Conservation (phyloP, 495 filamentous ascomycete genomes). For the Polyplosphaeria fusca region DNA sequence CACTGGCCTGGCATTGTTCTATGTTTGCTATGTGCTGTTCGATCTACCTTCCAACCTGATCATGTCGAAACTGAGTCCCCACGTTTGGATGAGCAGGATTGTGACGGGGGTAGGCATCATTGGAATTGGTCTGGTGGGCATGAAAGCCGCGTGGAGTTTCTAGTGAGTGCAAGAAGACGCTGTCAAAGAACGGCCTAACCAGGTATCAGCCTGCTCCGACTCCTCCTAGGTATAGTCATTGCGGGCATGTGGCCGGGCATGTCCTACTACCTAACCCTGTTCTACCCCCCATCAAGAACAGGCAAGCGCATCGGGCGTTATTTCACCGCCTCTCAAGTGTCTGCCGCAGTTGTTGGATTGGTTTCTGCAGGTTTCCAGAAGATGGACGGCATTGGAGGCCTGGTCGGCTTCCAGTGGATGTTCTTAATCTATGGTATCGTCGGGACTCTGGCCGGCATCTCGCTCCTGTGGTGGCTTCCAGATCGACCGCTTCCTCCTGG, state of each 20-base stretch:
- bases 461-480: constrained; percentile 83
- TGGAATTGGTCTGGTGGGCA: constrained; percentile 75
- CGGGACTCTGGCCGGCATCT: constrained; percentile 64
- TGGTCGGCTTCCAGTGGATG: constrained; percentile 93
- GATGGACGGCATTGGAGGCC: constrained; percentile 74
- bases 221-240: constrained; percentile 81
- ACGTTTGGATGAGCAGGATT: constrained; percentile 91
- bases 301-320: constrained; percentile 87
- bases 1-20: constrained; percentile 80
- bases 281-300: constrained; percentile 82
- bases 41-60: constrained; percentile 86
- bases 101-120: constrained; percentile 83
- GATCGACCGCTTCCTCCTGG: constrained; percentile 75
- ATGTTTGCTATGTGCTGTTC: constrained; percentile 85
- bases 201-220: constrained; percentile 63
- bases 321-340: constrained; percentile 85
- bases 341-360: constrained; percentile 82
- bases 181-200: neutral
- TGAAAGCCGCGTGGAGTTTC: constrained; percentile 78
- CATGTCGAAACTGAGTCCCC: constrained; percentile 80
- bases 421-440: constrained; percentile 83
- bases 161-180: constrained; percentile 49
- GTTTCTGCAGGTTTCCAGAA: constrained; percentile 89
- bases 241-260: constrained; percentile 96
- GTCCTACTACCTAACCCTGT: constrained; percentile 88